phyloP scores from a whole-genome alignment of 2,329 filamentous ascomycete genomes.

The Alternaria sp. region DNA sequence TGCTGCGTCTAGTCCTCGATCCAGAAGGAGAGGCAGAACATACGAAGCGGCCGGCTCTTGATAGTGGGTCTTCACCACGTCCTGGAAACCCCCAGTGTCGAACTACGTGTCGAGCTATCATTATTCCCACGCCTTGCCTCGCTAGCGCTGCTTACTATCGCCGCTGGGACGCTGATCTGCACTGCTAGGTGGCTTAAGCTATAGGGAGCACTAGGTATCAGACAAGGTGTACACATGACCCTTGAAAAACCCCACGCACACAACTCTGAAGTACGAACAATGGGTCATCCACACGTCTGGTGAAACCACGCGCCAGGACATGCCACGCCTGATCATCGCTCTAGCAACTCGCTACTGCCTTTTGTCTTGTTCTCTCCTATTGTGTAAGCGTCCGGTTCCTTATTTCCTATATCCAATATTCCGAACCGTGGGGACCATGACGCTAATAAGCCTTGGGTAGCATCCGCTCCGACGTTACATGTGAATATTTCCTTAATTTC shows the following conservation, averaged over 20 bases:
- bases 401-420: conserved; percentile 23
- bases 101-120: background rate
- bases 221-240: conserved; percentile 2
- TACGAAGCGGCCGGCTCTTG: conserved; percentile 3
- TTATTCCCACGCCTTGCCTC: conserved; percentile 9
- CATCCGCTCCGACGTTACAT: conserved; percentile 27
- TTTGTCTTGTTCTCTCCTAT: conserved; percentile 6
- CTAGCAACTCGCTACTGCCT: conserved; percentile 7
- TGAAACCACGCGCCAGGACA: conserved; percentile 11
- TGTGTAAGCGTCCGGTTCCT: conserved; percentile 7
- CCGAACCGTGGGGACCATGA: conserved; percentile 18
- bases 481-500: conserved; percentile 23
- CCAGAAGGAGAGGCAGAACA: conserved; percentile 7
- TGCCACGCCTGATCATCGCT: background rate
- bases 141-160: conserved; percentile 5
- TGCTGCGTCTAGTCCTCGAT: conserved; percentile 11
- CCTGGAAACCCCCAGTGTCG: conserved; percentile 9
- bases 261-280: conserved; percentile 8
- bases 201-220: conserved; percentile 3
- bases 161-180: conserved; percentile 16
- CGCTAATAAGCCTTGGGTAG: conserved; percentile 25
- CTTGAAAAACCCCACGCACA: conserved; percentile 13
- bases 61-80: conserved; percentile 1
- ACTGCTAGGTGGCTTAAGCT: conserved; percentile 10
- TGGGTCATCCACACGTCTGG: conserved; percentile 8